phyloP scores from a whole-genome alignment of 768 basidiomycete species.

The Xerocomus brunneocitrinus region DNA sequence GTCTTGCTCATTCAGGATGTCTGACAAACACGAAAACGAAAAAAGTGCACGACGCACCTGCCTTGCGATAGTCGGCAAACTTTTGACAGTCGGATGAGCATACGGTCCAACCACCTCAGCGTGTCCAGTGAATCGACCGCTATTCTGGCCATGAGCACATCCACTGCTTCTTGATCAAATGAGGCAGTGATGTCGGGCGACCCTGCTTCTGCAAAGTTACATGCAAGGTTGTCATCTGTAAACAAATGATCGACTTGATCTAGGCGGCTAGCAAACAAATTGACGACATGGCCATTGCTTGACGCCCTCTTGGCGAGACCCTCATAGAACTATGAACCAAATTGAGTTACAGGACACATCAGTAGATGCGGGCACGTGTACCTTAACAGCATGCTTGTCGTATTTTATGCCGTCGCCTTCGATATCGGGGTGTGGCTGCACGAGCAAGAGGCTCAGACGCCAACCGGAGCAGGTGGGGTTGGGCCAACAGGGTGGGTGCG shows the following conservation, averaged over 20 bases:
- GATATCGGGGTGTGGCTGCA: conserved; percentile 84
- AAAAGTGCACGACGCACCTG: conserved; percentile 45
- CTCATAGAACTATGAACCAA: conserved; percentile 81
- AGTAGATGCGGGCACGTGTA: conserved; percentile 29
- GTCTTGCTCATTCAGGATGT: conserved; percentile 92
- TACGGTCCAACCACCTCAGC: conserved; percentile 93
- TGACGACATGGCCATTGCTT: conserved; percentile 91
- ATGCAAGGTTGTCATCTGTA: conserved; percentile 97
- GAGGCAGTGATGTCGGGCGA: conserved; percentile 87
- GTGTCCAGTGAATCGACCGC: conserved; percentile 97
- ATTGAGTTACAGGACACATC: conserved; percentile 1
- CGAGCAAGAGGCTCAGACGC: too few relatives aligned
- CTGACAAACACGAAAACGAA: conserved; percentile 35
- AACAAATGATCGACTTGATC: conserved; percentile 94
- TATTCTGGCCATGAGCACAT: conserved; percentile 97
- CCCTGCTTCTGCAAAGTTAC: conserved; percentile 97
- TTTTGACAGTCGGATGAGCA: conserved; percentile 99
- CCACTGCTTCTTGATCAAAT: conserved; percentile 97
- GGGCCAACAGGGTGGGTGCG: too few relatives aligned
- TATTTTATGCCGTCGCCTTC: conserved; percentile 96
- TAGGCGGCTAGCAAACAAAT: conserved; percentile 93
- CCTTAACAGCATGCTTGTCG: conserved; percentile 95
- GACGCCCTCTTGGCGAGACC: conserved; percentile 88
- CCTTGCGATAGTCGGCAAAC: conserved; percentile 98
- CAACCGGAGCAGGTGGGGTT: too few relatives aligned